Conservation (phyloP, 352 stramenopile species). For the Phytophthora pini region DNA sequence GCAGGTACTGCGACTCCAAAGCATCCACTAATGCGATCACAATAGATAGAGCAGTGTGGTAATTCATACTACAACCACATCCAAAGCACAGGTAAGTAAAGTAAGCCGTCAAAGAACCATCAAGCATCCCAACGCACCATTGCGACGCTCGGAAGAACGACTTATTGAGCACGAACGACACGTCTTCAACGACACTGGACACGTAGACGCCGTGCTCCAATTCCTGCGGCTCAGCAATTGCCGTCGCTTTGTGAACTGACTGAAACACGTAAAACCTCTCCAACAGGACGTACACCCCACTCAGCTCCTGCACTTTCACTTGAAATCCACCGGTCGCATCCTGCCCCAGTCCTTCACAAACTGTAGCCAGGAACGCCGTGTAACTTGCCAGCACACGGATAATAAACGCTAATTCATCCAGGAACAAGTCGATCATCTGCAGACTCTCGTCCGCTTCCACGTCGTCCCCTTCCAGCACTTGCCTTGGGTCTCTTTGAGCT, state of each 20-base stretch:
- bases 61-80: slow-evolving; percentile 61
- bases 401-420: slow-evolving; percentile 84
- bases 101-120: background rate
- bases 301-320: slow-evolving; percentile 75
- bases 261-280: slow-evolving; percentile 90
- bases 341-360: slow-evolving; percentile 58
- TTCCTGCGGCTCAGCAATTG: slow-evolving; percentile 81
- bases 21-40: slow-evolving; percentile 87
- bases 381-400: slow-evolving; percentile 81
- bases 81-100: slow-evolving; percentile 13
- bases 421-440: slow-evolving; percentile 87
- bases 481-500: slow-evolving; percentile 47
- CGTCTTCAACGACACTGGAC: slow-evolving; percentile 84
- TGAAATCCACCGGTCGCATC: slow-evolving; percentile 45
- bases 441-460: slow-evolving; percentile 84
- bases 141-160: slow-evolving; percentile 78
- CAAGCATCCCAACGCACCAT: slow-evolving; percentile 47
- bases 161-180: slow-evolving; percentile 88
- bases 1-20: slow-evolving; percentile 82
- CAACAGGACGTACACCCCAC: slow-evolving; percentile 81
- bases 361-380: slow-evolving; percentile 52
- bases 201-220: slow-evolving; percentile 73
- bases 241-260: slow-evolving; percentile 84
- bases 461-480: slow-evolving; percentile 24
- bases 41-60: slow-evolving; percentile 82